Conservation (phyloP, 2,329 filamentous ascomycete species). For the Zasmidium cellare region DNA sequence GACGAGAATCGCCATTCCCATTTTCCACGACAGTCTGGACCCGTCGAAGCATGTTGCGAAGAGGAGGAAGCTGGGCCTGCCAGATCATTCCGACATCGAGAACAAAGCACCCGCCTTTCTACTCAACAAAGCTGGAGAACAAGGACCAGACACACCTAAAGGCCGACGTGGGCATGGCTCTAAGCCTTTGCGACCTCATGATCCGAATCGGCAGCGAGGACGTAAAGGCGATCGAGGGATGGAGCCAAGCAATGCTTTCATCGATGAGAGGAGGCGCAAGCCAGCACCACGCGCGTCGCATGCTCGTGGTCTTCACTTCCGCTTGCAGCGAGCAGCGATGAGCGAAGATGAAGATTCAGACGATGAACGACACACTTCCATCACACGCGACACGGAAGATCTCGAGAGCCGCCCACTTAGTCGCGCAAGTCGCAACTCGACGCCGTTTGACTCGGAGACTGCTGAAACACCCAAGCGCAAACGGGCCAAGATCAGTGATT, state of each 20-base stretch:
- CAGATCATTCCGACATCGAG: slow-evolving; percentile 61
- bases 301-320: slow-evolving; percentile 76
- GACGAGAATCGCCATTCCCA: slow-evolving; percentile 78
- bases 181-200: slow-evolving; percentile 46
- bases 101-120: slow-evolving; percentile 51
- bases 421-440: slow-evolving; percentile 59
- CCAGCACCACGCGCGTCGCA: slow-evolving; percentile 62
- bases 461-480: slow-evolving; percentile 45
- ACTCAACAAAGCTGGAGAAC: slow-evolving; percentile 57
- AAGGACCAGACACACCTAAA: slow-evolving; percentile 65
- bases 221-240: slow-evolving; percentile 36
- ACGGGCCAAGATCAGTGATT: slow-evolving; percentile 45
- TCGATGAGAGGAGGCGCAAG: slow-evolving; percentile 61
- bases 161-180: slow-evolving; percentile 43
- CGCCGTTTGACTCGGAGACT: slow-evolving; percentile 53
- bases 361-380: slow-evolving; percentile 65
- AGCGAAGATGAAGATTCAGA: slow-evolving; percentile 82
- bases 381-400: slow-evolving; percentile 78
- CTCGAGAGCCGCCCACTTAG: slow-evolving; percentile 79
- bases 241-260: slow-evolving; percentile 47
- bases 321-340: slow-evolving; percentile 70
- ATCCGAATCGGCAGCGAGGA: slow-evolving; percentile 42
- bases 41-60: slow-evolving; percentile 78
- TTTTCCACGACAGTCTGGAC: slow-evolving; percentile 78
- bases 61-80: slow-evolving; percentile 74